Base-by-base conservation (phyloP, 148 eudicot genomes). In the Camellia granthamiana region DNA sequence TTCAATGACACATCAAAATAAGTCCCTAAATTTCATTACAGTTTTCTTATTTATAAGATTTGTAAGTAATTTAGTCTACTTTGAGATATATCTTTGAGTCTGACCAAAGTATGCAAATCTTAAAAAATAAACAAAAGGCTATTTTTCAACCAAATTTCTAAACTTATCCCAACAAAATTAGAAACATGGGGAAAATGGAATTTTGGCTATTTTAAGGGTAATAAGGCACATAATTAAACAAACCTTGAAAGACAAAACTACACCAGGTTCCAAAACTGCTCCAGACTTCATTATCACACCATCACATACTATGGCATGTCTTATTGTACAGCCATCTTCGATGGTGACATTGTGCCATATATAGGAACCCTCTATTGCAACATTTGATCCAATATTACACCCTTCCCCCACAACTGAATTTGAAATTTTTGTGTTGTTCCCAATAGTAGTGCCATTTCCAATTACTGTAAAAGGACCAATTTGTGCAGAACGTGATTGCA, bases 271-370 rank as follows among this genome's bases (percentile, higher is more conserved):
- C 81, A 95, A 74, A 85, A 85, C 88, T 38, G 99, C 87, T 77
- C 90, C 94, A 72, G 94, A 80, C 79, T 92, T 95, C 80, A 95
- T 84, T 67, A 89, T 75, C 69, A 87, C 99, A 64, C 97, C 93
- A 84, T 93, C 99, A 82, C 99, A 95, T 41, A 93, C 88, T 79
- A 95, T 91, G 78, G 99, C 92, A 88, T 95, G 93, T 81, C 78
- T 90, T 66, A 95, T 56, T 73, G 79, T 87, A 83, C 99, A 93
- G 52, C 92, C 99, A 79, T 95, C 99, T 88, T 90, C 99, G 56
- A 93, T 86, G 38, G 88, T 93, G 77, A 92, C 95, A 59, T 92
- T 93, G 74, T 92, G 75, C 97, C 97, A 95, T 56, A 95, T 86
- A 80, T 92, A 95, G 49, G 97, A 92, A 76, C 99, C 97, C 78